phyloP scores from a whole-genome alignment of 1,284 basidiomycete genomes.

The Cutaneotrichosporon dermatis region DNA sequence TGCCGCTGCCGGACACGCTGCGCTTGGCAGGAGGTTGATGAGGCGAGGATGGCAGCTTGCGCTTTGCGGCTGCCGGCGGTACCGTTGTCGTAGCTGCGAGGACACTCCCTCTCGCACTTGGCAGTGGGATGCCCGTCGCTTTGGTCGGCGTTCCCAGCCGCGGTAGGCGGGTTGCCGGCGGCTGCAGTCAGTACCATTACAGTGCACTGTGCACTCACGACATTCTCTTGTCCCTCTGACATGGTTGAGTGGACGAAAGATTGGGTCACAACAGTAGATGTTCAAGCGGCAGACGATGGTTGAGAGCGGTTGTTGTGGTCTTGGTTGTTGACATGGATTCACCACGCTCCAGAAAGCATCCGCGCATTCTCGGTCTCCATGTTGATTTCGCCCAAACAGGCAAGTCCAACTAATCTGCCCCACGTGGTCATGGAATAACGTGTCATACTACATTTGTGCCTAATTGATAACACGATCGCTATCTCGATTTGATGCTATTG shows the following conservation, averaged over 20 bases:
- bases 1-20: slow-evolving; percentile 18
- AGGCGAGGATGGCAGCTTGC: slow-evolving; percentile 34
- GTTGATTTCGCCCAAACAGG: slow-evolving; percentile 7
- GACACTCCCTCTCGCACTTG: not conserved
- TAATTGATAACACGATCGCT: not conserved
- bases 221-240: slow-evolving; percentile 38
- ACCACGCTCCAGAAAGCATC: slow-evolving; percentile 10
- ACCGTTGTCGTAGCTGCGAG: not conserved
- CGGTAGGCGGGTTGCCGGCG: slow-evolving; percentile 30
- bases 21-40: slow-evolving; percentile 28
- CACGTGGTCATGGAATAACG: slow-evolving; percentile 8
- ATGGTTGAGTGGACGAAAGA: slow-evolving; percentile 15
- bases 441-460: not conserved
- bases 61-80: slow-evolving; percentile 17
- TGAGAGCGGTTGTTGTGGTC: slow-evolving; percentile 7
- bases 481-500: too few relatives aligned
- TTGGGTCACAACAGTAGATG: not conserved
- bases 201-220: slow-evolving; percentile 22
- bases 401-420: not conserved
- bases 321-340: slow-evolving; percentile 3
- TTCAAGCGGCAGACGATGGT: slow-evolving; percentile 1
- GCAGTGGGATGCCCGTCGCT: slow-evolving; percentile 11
- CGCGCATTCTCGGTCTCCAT: not conserved
- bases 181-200: slow-evolving; percentile 6
- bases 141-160: slow-evolving; percentile 20